Percentiles rank a stretch among this genome's conserved stretches.
These are phyloP conservation scores for Dendrobium huoshanense DNA, from an alignment of 106 monocot genomes.

Conservation along the genomic window DNA sequence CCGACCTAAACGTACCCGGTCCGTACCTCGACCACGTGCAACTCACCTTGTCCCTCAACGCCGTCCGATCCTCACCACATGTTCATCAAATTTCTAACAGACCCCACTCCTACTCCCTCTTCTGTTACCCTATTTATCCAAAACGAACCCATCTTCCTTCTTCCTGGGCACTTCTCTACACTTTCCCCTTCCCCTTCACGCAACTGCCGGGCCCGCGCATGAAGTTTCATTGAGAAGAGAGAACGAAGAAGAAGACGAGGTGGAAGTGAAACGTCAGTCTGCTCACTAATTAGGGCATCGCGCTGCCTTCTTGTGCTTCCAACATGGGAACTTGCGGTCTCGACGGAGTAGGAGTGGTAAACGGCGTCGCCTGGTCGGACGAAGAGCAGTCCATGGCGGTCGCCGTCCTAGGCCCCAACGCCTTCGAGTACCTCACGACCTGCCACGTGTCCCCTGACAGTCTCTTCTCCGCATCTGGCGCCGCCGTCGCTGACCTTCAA, in stretches of 20 bases:
- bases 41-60: neutral
- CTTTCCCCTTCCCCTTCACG: neutral
- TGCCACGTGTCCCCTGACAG: conserved; percentile 30
- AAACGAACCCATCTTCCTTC: neutral
- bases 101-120: neutral
- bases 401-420: conserved; percentile 45
- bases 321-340: neutral
- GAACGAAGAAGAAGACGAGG: neutral
- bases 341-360: neutral
- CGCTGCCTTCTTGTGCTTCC: neutral
- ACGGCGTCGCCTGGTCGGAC: conserved; percentile 25
- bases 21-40: conserved; percentile 1
- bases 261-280: neutral
- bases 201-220: neutral
- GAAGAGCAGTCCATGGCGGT: conserved; percentile 48
- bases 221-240: neutral
- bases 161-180: neutral
- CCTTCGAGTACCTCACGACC: conserved; percentile 47
- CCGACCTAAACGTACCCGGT: neutral
- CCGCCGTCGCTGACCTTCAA: conserved; percentile 38
- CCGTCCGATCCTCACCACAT: neutral
- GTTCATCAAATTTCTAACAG: neutral
- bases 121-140: neutral
- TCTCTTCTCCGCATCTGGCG: conserved; percentile 21
- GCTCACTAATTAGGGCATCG: neutral